Percentiles rank a stretch among this genome's conserved stretches.
phyloP scores from a whole-genome alignment of 1,284 basidiomycete genomes.

The Volvariella surrecta region DNA sequence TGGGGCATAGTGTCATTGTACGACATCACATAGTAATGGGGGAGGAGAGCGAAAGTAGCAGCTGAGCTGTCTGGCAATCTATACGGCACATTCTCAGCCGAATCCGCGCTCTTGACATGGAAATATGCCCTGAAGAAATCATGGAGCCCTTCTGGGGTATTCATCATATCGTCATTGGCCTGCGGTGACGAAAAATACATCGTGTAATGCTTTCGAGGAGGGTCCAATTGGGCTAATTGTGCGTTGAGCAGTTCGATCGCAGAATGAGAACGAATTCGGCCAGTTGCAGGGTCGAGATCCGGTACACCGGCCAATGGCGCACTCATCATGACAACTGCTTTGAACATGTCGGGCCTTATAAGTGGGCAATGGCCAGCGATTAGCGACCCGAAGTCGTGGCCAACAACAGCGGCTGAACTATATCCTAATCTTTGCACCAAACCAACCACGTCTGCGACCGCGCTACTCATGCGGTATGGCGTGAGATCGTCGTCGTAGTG shows the following conservation, averaged over 20 bases:
- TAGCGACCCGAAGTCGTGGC: conserved; percentile 52
- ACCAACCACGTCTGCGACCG: conserved; percentile 41
- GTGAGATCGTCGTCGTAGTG: conserved; percentile 39
- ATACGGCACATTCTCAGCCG: conserved; percentile 31
- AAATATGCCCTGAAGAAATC: conserved; percentile 49
- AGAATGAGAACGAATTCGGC: conserved; percentile 9
- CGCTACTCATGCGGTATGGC: conserved; percentile 41
- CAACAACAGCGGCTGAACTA: conserved; percentile 37
- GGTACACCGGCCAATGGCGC: conserved; percentile 39
- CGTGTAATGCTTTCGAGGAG: conserved; percentile 52
- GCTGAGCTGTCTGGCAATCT: conserved; percentile 24
- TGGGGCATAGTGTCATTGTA: conserved; percentile 43
- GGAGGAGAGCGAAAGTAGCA: conserved; percentile 30
- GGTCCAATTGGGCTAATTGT: conserved; percentile 30
- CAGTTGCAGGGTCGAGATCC: conserved; percentile 20
- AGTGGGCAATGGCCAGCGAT: conserved; percentile 45
- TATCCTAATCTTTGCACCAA: conserved; percentile 46
- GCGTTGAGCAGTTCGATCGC: conserved; percentile 14
- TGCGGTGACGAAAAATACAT: conserved; percentile 37
- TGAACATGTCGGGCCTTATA: conserved; percentile 47
- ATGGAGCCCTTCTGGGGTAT: conserved; percentile 33
- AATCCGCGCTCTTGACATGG: conserved; percentile 52
- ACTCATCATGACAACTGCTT: conserved; percentile 50
- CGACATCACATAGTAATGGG: conserved; percentile 60
- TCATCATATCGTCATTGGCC: conserved; percentile 38